Percentiles rank a stretch among this genome's conserved stretches.
Evolutionary conservation across 225 moss, liverwort and hornwort species (phyloP).

Genomic region (Pseudisothecium myosuroides): DNA sequence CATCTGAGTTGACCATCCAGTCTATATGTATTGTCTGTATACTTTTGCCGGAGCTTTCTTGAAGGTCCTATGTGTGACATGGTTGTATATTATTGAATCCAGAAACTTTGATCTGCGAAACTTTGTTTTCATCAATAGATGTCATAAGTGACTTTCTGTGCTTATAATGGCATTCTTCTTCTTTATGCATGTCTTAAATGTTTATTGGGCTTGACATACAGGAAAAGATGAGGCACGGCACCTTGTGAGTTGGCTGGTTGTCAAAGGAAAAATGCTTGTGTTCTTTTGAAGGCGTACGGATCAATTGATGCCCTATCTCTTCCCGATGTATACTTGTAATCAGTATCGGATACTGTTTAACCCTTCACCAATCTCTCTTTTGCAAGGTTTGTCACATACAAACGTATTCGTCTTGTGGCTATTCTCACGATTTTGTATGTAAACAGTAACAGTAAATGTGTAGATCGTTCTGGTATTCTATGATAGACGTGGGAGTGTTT

Average conservation of each 20-base stretch:
- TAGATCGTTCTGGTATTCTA: not conserved
- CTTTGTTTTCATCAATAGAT: not conserved
- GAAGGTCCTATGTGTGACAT: not conserved
- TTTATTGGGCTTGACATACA: conserved; percentile 4
- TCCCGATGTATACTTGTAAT: not conserved
- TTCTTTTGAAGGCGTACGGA: not conserved
- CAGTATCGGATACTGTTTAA: not conserved
- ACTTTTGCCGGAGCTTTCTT: not conserved
- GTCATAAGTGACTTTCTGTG: not conserved
- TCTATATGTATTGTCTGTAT: not conserved
- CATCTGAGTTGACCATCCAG: not conserved
- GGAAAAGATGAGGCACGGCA: conserved; percentile 49
- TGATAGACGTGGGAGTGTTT: not conserved
- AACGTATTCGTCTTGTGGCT: not conserved
- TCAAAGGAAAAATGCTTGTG: not conserved
- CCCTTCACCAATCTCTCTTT: not conserved
- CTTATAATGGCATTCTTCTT: not conserved
- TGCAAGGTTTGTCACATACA: not conserved
- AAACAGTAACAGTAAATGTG: not conserved
- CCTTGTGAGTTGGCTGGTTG: conserved; percentile 4
- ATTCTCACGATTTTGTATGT: not conserved
- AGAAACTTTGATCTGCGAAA: not conserved
- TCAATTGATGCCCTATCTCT: not conserved
- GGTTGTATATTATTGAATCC: not conserved
- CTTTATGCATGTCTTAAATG: not conserved